Conservation (phyloP, 192 early-diverging fungal species). For the Backusella sp. region DNA sequence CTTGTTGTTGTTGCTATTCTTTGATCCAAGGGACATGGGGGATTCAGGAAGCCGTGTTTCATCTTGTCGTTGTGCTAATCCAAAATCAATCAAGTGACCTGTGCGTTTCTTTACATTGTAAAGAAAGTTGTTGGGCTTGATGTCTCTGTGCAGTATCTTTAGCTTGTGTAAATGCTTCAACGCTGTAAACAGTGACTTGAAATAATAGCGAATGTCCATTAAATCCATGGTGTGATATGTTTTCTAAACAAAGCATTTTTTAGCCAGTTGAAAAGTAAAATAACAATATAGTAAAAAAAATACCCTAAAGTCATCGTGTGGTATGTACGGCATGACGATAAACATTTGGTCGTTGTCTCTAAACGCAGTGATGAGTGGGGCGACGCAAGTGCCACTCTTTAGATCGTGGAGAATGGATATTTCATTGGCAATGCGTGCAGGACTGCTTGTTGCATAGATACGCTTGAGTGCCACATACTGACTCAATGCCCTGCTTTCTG, state of each 20-base stretch:
- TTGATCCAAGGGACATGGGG: not conserved
- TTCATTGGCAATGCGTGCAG: conserved; percentile 78
- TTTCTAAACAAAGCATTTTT: conserved; percentile 37
- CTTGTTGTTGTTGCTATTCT: not conserved
- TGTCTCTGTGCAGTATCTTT: conserved; percentile 85
- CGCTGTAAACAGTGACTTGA: conserved; percentile 69
- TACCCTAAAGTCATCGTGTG: conserved; percentile 81
- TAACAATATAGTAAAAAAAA: too few relatives aligned
- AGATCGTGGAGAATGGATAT: conserved; percentile 74
- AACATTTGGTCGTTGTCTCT: conserved; percentile 82
- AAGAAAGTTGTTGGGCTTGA: conserved; percentile 97
- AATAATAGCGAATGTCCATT: conserved; percentile 73
- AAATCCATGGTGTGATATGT: conserved; percentile 64
- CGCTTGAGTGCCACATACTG: conserved; percentile 81
- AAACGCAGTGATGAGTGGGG: conserved; percentile 75
- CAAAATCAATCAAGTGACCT: conserved; percentile 92
- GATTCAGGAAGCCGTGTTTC: conserved; percentile 12
- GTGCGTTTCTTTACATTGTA: conserved; percentile 65
- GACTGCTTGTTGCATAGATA: conserved; percentile 82
- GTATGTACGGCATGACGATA: conserved; percentile 81
- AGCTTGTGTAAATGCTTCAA: conserved; percentile 68
- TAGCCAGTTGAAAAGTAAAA: too few relatives aligned
- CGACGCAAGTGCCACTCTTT: conserved; percentile 70
- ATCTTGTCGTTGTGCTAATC: conserved; percentile 67
- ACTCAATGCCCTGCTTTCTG: conserved; percentile 11